Evolutionary conservation across 768 basidiomycete species (phyloP).

Genomic region (Collybiopsis luxurians): DNA sequence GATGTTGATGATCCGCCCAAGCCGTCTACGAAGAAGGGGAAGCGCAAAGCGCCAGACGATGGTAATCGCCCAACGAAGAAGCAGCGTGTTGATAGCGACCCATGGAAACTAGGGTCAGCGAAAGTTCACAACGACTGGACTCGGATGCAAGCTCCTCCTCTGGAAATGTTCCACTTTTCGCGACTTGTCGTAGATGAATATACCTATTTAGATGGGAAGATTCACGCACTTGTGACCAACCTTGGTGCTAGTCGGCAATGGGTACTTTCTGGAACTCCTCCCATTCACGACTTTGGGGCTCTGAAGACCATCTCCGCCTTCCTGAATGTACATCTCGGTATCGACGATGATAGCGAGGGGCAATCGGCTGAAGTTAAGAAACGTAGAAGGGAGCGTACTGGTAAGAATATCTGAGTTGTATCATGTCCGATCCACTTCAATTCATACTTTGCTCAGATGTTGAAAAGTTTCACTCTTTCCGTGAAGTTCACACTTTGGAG

Average conservation of each 20-base stretch:
- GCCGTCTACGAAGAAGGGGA: conserved; percentile 25
- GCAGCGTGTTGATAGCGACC: conserved; percentile 62
- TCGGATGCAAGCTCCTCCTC: conserved; percentile 75
- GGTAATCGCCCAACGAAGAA: conserved; percentile 48
- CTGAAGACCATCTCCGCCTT: conserved; percentile 90
- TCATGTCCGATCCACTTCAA: neutral
- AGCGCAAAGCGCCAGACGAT: conserved; percentile 34
- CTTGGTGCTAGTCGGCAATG: conserved; percentile 80
- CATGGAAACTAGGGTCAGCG: conserved; percentile 70
- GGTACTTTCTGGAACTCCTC: conserved; percentile 97
- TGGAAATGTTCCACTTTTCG: conserved; percentile 92
- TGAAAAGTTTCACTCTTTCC: conserved; percentile 95
- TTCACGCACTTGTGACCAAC: conserved; percentile 74
- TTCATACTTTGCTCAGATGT: conserved; percentile 48
- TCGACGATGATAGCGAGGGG: conserved; percentile 86
- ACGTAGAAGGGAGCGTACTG: conserved; percentile 80
- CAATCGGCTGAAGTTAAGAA: conserved; percentile 75
- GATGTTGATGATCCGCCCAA: conserved; percentile 48
- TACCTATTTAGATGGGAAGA: conserved; percentile 83
- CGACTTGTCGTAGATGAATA: conserved; percentile 93
- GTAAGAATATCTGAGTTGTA: conserved; percentile 31
- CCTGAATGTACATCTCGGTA: conserved; percentile 85
- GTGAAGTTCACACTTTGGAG: conserved; percentile 86
- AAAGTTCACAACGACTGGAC: conserved; percentile 72
- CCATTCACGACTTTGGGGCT: conserved; percentile 86